A percentile compares a stretch with the other conserved stretches of the same genome.
Evolutionary conservation across 1,284 basidiomycete species (phyloP).

Genomic region (Ustilago bromivora): DNA sequence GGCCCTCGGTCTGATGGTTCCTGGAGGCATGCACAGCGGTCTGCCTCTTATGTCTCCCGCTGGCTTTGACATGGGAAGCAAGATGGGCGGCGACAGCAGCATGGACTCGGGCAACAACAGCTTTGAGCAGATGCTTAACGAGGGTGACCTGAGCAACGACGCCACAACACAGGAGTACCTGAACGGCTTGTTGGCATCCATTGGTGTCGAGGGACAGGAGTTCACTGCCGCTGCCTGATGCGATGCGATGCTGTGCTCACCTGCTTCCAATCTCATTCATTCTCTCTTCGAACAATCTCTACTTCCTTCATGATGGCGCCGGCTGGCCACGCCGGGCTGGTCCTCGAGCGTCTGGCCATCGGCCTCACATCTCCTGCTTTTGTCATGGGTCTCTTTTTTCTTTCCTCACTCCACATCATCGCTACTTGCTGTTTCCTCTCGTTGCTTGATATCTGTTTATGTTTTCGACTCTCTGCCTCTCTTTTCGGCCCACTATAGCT

Average conservation of each 20-base stretch:
- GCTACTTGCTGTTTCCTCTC: neutral
- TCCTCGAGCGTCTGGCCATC: constrained; percentile 2
- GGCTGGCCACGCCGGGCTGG: constrained; percentile 4
- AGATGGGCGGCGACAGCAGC: constrained; percentile 21
- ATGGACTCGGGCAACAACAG: constrained; percentile 44
- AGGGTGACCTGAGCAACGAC: constrained; percentile 39
- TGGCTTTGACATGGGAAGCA: constrained; percentile 30
- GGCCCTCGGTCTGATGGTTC: constrained; percentile 37
- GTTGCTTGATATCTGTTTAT: neutral
- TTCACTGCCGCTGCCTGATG: constrained; percentile 15
- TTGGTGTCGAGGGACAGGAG: constrained; percentile 47
- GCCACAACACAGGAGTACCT: constrained; percentile 49
- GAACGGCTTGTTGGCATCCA: constrained; percentile 46
- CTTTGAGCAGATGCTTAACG: constrained; percentile 45
- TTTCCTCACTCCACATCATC: neutral
- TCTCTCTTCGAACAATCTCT: neutral
- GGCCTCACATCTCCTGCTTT: neutral
- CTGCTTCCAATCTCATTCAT: neutral
- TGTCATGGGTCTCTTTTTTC: constrained; percentile 5
- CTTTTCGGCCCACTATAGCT: neutral
- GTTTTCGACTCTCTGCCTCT: neutral
- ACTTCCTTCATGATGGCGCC: neutral
- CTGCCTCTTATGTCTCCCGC: constrained; percentile 37
- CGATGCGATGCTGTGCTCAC: neutral
- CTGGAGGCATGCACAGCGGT: constrained; percentile 19